Evolutionary conservation across 305 asterid species (phyloP).

Genomic region (Fraxinus paxiana): DNA sequence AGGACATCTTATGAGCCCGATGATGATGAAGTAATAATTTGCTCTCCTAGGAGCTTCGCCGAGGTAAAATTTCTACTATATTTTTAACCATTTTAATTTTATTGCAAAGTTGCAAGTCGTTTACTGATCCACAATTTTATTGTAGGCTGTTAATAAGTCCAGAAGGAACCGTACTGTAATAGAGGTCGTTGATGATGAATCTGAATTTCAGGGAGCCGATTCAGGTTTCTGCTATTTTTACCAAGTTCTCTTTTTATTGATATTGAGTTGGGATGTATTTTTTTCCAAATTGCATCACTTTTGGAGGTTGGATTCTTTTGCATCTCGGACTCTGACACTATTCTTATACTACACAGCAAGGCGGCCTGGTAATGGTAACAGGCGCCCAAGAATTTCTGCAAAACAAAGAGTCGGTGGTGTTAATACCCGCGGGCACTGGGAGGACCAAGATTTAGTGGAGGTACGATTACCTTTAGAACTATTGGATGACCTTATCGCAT

Average conservation of each 20-base stretch:
- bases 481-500: background rate
- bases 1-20: background rate
- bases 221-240: slow-evolving; percentile 5
- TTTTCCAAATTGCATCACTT: background rate
- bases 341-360: background rate
- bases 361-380: background rate
- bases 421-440: background rate
- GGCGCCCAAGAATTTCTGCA: background rate
- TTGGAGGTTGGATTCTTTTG: background rate
- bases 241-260: background rate
- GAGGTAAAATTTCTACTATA: background rate
- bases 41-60: slow-evolving; percentile 17
- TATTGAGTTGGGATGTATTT: background rate
- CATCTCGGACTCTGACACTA: background rate
- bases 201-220: slow-evolving; percentile 1
- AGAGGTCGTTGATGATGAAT: slow-evolving; percentile 11
- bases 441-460: background rate
- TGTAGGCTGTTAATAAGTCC: slow-evolving; percentile 11
- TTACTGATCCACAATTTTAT: background rate
- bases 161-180: background rate
- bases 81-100: background rate
- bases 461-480: background rate
- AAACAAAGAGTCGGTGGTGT: background rate
- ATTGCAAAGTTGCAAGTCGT: background rate
- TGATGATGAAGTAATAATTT: slow-evolving; percentile 17